Evolutionary conservation across 352 stramenopile species (phyloP).

Genomic region (Globisporangium alternatum): DNA sequence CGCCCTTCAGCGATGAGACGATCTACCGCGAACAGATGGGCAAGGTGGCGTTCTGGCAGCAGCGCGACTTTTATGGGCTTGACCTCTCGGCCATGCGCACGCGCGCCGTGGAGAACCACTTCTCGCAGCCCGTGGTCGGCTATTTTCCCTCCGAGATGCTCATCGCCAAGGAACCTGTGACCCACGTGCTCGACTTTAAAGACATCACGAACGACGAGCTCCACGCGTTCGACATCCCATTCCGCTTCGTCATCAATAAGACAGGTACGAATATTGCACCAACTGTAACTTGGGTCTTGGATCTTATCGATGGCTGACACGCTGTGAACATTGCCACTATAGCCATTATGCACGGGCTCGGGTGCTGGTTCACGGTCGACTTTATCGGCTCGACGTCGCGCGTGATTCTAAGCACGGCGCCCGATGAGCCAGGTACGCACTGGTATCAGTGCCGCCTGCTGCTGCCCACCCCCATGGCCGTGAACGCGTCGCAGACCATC

Average conservation of each 20-base stretch:
- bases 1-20: constrained; percentile 94
- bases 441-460: constrained; percentile 95
- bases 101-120: constrained; percentile 97
- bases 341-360: constrained; percentile 95
- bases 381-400: constrained; percentile 89
- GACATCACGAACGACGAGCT: constrained; percentile 75
- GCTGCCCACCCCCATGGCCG: constrained; percentile 87
- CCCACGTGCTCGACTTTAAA: constrained; percentile 87
- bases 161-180: constrained; percentile 46
- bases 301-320: background rate
- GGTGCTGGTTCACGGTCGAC: constrained; percentile 99
- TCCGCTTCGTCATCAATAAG: constrained; percentile 83
- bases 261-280: constrained; percentile 40
- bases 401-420: constrained; percentile 86
- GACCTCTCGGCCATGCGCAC: constrained; percentile 92
- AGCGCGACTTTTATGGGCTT: constrained; percentile 96
- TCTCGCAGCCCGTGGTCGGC: constrained; percentile 93
- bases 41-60: constrained; percentile 94
- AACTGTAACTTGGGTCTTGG: background rate
- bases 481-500: constrained; percentile 89
- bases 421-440: constrained; percentile 68
- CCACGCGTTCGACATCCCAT: constrained; percentile 89
- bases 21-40: constrained; percentile 92
- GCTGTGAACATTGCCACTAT: background rate
- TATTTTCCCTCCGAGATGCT: constrained; percentile 88